A percentile compares a stretch with the other conserved stretches of the same genome.
Conservation (phyloP, 1,139 yeast genomes). For the Suhomyces coccinellae region DNA sequence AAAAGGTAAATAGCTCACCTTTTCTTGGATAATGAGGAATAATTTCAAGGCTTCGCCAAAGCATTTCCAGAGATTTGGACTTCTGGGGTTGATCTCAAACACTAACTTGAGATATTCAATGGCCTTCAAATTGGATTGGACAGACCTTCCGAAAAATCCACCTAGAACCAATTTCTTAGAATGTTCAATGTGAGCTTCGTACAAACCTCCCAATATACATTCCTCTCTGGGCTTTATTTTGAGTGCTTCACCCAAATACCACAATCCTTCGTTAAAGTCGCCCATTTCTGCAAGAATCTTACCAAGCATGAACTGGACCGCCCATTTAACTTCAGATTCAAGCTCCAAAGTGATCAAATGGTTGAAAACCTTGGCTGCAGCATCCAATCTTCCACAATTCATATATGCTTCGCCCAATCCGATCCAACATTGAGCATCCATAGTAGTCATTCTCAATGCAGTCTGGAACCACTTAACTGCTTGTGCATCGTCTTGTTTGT, state of each 20-base stretch:
- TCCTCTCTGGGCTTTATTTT: conserved; percentile 48
- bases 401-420: conserved; percentile 93
- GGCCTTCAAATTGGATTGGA: conserved; percentile 44
- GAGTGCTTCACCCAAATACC: conserved; percentile 39
- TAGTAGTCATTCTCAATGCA: conserved; percentile 67
- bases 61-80: conserved; percentile 57
- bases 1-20: conserved; percentile 44
- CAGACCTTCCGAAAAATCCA: conserved; percentile 67
- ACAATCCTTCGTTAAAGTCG: conserved; percentile 39
- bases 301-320: conserved; percentile 68
- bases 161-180: conserved; percentile 52
- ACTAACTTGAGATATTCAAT: conserved; percentile 50
- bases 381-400: conserved; percentile 81
- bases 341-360: conserved; percentile 56
- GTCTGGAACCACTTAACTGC: conserved; percentile 90
- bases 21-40: conserved; percentile 45
- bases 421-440: conserved; percentile 81
- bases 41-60: conserved; percentile 52
- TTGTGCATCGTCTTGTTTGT: conserved; percentile 67
- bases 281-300: conserved; percentile 51
- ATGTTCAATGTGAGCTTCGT: conserved; percentile 57
- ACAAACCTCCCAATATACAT: conserved; percentile 57
- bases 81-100: conserved; percentile 31
- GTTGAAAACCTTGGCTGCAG: conserved; percentile 79
- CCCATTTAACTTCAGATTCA: conserved; percentile 38